phyloP scores from a whole-genome alignment of 129 eudicot species.

The Chrysanthemum makinoi region DNA sequence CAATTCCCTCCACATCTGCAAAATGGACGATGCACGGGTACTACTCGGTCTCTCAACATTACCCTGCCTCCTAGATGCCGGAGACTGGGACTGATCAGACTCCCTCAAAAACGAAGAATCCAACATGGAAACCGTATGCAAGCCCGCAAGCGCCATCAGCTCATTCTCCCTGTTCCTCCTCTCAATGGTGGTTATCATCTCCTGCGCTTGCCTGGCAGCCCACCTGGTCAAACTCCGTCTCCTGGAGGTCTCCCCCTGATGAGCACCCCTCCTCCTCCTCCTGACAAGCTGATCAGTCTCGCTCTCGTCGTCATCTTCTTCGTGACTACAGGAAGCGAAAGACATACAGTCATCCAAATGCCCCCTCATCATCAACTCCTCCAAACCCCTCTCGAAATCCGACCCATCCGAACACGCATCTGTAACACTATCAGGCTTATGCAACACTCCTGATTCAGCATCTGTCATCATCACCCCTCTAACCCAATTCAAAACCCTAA shows the following conservation, averaged over 20 bases:
- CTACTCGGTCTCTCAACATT: constrained; percentile 73
- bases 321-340: constrained; percentile 74
- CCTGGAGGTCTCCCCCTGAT: constrained; percentile 85
- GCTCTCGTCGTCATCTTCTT: constrained; percentile 63
- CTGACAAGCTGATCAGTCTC: constrained; percentile 70
- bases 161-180: constrained; percentile 86
- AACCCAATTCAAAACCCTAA: constrained; percentile 29
- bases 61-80: constrained; percentile 75
- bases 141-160: constrained; percentile 91
- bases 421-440: constrained; percentile 76
- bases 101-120: constrained; percentile 85
- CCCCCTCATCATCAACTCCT: constrained; percentile 88
- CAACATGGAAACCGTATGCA: constrained; percentile 86
- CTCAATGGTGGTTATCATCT: constrained; percentile 93
- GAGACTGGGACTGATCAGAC: constrained; percentile 52
- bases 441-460: constrained; percentile 54
- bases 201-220: constrained; percentile 94
- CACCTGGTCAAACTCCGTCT: constrained; percentile 75
- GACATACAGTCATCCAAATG: constrained; percentile 89
- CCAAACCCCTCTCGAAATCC: constrained; percentile 80
- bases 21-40: constrained; percentile 71
- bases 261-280: constrained; percentile 85
- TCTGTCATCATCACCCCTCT: constrained; percentile 54
- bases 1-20: constrained; percentile 98
- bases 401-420: constrained; percentile 45